phyloP scores from a whole-genome alignment of 371 early-diverging fungal genomes.

The Dinochytrium kinnereticum region DNA sequence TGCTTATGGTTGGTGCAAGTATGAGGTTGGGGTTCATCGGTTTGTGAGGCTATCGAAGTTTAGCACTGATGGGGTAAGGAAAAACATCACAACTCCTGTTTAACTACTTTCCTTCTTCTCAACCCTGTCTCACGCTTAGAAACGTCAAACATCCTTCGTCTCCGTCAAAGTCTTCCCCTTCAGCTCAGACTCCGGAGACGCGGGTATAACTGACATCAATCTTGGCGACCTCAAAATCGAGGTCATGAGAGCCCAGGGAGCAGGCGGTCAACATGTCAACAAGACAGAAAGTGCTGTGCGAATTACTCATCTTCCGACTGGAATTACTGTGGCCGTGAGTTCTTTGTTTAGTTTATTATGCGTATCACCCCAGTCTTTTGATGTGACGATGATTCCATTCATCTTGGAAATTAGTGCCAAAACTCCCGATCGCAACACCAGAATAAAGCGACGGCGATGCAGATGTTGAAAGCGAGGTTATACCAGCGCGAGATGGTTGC shows the following conservation, averaged over 20 bases:
- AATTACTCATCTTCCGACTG: slow-evolving; percentile 91
- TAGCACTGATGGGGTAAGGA: slow-evolving; percentile 33
- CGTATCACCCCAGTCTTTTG: slow-evolving; percentile 6
- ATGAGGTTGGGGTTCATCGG: slow-evolving; percentile 60
- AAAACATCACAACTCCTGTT: too few relatives aligned
- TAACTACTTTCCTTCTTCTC: neutral
- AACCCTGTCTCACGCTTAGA: slow-evolving; percentile 14
- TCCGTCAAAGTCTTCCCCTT: slow-evolving; percentile 54
- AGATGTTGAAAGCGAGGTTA: slow-evolving; percentile 79
- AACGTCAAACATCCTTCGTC: slow-evolving; percentile 62
- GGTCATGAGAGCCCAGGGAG: slow-evolving; percentile 55
- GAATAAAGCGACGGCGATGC: slow-evolving; percentile 88
- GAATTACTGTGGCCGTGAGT: slow-evolving; percentile 65
- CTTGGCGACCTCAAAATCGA: slow-evolving; percentile 51
- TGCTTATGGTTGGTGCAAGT: slow-evolving; percentile 56
- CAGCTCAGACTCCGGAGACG: slow-evolving; percentile 4
- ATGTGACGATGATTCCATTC: neutral
- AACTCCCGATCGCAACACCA: slow-evolving; percentile 89
- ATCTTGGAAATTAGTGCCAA: slow-evolving; percentile 59
- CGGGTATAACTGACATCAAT: slow-evolving; percentile 39
- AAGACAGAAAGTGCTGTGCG: slow-evolving; percentile 95
- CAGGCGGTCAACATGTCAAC: slow-evolving; percentile 82
- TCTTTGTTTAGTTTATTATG: too few relatives aligned
- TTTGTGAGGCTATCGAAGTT: slow-evolving; percentile 59
- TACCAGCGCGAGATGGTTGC: slow-evolving; percentile 72